phyloP scores from a whole-genome alignment of 139 green algal genomes.

The Chloropicon primus region DNA sequence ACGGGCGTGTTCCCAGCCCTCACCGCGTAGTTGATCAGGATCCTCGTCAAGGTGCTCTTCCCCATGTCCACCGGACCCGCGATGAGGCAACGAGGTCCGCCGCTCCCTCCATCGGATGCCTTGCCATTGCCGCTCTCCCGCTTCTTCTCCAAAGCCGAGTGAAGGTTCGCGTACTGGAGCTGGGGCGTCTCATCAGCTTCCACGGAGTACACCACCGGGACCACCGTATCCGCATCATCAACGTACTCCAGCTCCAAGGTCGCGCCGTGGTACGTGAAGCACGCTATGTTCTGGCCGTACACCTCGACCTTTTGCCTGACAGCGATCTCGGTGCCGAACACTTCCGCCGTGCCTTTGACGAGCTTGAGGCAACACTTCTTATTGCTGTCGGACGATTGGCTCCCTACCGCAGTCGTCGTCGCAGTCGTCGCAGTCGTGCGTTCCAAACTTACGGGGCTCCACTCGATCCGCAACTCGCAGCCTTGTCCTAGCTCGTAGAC shows the following conservation, averaged over 20 bases:
- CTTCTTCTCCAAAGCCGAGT: conserved; percentile 29
- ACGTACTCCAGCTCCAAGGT: conserved; percentile 36
- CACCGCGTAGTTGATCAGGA: conserved; percentile 80
- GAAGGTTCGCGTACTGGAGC: conserved; percentile 59
- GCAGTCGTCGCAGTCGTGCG: neutral
- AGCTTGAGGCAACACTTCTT: conserved; percentile 29
- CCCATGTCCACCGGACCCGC: conserved; percentile 72
- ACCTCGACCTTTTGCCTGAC: conserved; percentile 36
- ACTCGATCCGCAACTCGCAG: neutral
- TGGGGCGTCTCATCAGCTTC: conserved; percentile 52
- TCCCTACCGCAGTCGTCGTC: too few species aligned
- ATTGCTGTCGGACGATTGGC: too few species aligned
- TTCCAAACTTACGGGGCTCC: neutral
- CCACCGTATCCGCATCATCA: conserved; percentile 20
- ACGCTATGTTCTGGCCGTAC: conserved; percentile 56
- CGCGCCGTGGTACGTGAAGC: conserved; percentile 69
- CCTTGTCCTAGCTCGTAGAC: neutral
- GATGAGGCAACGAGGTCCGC: conserved; percentile 42
- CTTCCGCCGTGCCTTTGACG: conserved; percentile 47
- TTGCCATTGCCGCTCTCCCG: neutral
- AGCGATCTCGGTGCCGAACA: conserved; percentile 73
- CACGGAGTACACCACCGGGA: neutral
- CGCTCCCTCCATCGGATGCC: neutral
- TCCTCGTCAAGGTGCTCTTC: conserved; percentile 66
- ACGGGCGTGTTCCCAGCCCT: conserved; percentile 46